These are phyloP conservation scores for Trypanosoma grayi DNA, from an alignment of 208 protist species.

Conservation along the genomic window DNA sequence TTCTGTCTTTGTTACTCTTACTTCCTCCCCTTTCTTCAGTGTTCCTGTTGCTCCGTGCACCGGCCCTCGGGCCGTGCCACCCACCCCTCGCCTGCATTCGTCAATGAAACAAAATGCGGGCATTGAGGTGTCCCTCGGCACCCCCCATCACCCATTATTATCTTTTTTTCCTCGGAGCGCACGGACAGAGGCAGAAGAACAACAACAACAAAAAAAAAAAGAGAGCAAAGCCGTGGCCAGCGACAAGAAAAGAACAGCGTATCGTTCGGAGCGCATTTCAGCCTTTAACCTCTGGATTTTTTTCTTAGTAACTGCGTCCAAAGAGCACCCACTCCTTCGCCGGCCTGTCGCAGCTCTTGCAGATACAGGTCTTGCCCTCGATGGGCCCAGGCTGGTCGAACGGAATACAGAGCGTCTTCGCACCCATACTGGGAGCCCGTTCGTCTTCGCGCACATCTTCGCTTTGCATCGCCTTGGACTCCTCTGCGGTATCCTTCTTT, in stretches of 20 bases:
- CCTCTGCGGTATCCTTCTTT: conserved; percentile 92
- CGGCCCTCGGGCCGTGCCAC: too few species aligned
- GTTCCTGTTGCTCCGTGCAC: too few species aligned
- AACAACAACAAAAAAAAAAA: conserved; percentile 1
- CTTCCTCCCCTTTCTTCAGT: too few species aligned
- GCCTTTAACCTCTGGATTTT: too few species aligned
- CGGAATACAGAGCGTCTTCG: conserved; percentile 97
- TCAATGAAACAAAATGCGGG: not conserved
- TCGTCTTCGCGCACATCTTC: conserved; percentile 68
- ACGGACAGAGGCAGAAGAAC: conserved; percentile 1
- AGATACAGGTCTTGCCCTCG: conserved; percentile 88
- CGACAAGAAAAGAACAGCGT: conserved; percentile 22
- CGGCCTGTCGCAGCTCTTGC: conserved; percentile 70
- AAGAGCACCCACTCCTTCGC: conserved; percentile 82
- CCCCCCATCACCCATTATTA: too few species aligned
- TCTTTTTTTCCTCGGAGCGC: too few species aligned
- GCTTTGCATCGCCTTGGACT: conserved; percentile 62
- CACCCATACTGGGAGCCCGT: conserved; percentile 92
- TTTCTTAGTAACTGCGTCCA: conserved; percentile 87
- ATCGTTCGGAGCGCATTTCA: too few species aligned
- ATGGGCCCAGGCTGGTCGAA: conserved; percentile 86
- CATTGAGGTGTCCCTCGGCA: not conserved
- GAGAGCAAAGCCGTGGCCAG: not conserved
- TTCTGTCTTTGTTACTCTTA: too few species aligned
- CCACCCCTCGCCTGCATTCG: too few species aligned